These are phyloP conservation scores for Apiotrichum domesticum DNA, from an alignment of 1,284 basidiomycete species.

Conservation along the genomic window DNA sequence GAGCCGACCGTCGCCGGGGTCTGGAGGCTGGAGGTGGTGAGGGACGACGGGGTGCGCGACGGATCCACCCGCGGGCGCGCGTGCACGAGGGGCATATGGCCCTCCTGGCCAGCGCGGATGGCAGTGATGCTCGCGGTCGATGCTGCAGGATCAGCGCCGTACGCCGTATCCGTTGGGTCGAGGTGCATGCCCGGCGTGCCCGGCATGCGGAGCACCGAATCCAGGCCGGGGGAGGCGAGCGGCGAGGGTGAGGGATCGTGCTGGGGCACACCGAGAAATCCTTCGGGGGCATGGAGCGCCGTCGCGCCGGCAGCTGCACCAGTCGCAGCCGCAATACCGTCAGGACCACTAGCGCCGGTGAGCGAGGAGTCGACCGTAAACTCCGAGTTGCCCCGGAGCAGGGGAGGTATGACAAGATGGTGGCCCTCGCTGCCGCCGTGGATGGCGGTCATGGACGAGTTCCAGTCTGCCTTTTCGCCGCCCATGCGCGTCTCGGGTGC, in stretches of 20 bases:
- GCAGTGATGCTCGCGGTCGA: constrained; percentile 20
- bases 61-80: no score
- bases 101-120: constrained; percentile 37
- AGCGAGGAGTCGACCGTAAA: neutral
- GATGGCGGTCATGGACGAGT: constrained; percentile 41
- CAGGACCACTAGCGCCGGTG: neutral
- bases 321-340: constrained; percentile 22
- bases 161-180: constrained; percentile 10
- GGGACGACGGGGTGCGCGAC: no score
- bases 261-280: no score
- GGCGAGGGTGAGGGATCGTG: no score
- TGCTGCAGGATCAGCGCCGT: constrained; percentile 1
- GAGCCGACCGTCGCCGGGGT: no score
- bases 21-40: no score
- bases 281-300: constrained; percentile 3
- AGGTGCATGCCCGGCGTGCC: neutral
- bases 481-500: constrained; percentile 5
- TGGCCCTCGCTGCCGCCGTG: constrained; percentile 35
- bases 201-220: neutral
- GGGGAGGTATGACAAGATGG: neutral
- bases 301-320: constrained; percentile 38
- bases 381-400: no score
- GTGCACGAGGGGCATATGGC: neutral
- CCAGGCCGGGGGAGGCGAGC: no score
- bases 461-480: constrained; percentile 30